Conservation (phyloP, 1,284 basidiomycete species). For the Agaricales sp. region DNA sequence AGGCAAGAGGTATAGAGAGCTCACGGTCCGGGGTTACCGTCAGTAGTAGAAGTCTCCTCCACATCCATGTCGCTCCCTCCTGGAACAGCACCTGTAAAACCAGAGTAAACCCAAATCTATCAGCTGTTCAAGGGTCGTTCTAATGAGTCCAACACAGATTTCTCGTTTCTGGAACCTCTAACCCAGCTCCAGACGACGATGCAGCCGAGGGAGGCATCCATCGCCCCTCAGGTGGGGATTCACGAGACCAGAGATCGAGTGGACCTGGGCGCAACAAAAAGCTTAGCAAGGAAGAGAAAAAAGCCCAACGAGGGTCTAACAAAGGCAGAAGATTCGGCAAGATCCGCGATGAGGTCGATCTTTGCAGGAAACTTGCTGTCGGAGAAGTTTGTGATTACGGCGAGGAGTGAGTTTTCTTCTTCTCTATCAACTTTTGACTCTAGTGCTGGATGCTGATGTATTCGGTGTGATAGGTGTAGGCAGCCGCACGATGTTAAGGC, state of each 20-base stretch:
- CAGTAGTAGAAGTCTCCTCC: too few relatives aligned
- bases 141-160: slow-evolving; percentile 48
- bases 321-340: slow-evolving; percentile 68
- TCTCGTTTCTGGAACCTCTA: slow-evolving; percentile 34
- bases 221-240: slow-evolving; percentile 15
- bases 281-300: slow-evolving; percentile 42
- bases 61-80: slow-evolving; percentile 16
- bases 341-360: slow-evolving; percentile 60
- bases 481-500: slow-evolving; percentile 71
- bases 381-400: slow-evolving; percentile 58
- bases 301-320: slow-evolving; percentile 67
- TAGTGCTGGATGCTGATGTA: not conserved
- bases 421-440: not conserved
- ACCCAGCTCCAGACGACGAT: slow-evolving; percentile 55
- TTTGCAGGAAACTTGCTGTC: slow-evolving; percentile 66
- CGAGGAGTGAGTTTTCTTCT: slow-evolving; percentile 34
- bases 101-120: slow-evolving; percentile 58
- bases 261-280: slow-evolving; percentile 29
- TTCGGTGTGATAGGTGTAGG: slow-evolving; percentile 48
- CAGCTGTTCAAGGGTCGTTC: too few relatives aligned
- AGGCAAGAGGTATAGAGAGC: too few relatives aligned
- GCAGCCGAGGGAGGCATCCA: slow-evolving; percentile 58
- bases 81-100: slow-evolving; percentile 67
- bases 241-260: slow-evolving; percentile 6
- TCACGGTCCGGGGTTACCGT: too few relatives aligned